phyloP scores from a whole-genome alignment of 768 basidiomycete species.

The Boletus pseudo-olivaceus region DNA sequence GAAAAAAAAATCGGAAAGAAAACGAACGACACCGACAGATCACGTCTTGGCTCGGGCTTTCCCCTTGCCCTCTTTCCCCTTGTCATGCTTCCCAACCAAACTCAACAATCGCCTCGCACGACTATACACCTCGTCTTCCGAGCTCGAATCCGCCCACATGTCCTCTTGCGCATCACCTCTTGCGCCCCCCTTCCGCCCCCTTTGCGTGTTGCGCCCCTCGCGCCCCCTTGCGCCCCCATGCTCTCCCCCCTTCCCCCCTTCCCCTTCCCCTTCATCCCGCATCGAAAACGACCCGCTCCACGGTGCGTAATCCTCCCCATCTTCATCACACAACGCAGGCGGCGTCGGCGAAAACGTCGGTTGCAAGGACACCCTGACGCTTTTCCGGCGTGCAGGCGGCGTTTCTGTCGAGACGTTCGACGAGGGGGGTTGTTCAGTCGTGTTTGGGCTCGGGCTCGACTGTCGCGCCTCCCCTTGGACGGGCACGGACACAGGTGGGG shows the following conservation, averaged over 20 bases:
- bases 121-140: conserved; percentile 67
- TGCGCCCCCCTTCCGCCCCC: not conserved
- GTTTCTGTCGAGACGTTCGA: conserved; percentile 17
- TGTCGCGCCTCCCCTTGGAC: not conserved
- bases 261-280: conserved; percentile 4
- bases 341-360: conserved; percentile 76
- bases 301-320: conserved; percentile 21
- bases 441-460: not conserved
- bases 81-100: conserved; percentile 35
- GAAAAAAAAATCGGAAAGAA: not conserved
- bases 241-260: not conserved
- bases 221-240: not conserved
- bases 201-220: conserved; percentile 5
- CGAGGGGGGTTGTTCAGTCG: not conserved
- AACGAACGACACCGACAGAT: not conserved
- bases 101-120: conserved; percentile 53
- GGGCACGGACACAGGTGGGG: not conserved
- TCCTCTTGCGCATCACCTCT: conserved; percentile 23
- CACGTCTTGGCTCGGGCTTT: not conserved
- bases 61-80: conserved; percentile 7
- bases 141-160: conserved; percentile 74
- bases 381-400: conserved; percentile 46
- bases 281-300: conserved; percentile 10
- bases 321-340: conserved; percentile 57
- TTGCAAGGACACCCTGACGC: conserved; percentile 72